A percentile compares a stretch with the other conserved stretches of the same genome.
Conservation (phyloP, 1,284 basidiomycete species). For the Cutaneotrichosporon sp. region DNA sequence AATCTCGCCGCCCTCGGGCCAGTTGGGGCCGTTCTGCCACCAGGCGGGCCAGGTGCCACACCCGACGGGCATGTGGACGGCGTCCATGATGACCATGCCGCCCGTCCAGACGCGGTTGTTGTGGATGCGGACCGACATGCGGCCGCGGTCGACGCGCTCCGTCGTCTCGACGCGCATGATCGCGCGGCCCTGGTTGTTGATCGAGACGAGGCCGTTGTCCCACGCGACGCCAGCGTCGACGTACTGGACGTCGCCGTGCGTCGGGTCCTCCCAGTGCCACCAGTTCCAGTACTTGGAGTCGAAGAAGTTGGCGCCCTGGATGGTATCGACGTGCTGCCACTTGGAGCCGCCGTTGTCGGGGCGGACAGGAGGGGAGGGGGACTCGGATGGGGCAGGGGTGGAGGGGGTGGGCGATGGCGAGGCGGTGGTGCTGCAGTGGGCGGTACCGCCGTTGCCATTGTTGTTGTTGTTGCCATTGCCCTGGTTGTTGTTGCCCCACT, state of each 20-base stretch:
- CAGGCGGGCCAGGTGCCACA: constrained; percentile 71
- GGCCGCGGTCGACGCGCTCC: constrained; percentile 61
- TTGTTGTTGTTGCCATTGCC: background rate
- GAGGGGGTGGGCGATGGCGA: constrained; percentile 7
- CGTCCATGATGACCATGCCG: constrained; percentile 75
- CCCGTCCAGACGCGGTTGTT: constrained; percentile 62
- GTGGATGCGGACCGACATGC: constrained; percentile 73
- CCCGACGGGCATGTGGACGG: constrained; percentile 86
- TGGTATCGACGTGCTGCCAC: constrained; percentile 41
- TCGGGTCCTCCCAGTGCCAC: constrained; percentile 71
- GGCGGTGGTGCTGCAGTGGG: background rate
- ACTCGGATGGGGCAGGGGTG: constrained; percentile 12
- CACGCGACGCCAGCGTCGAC: constrained; percentile 34
- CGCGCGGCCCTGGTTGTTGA: constrained; percentile 72
- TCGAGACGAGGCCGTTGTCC: constrained; percentile 52
- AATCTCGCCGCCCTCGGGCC: constrained; percentile 60
- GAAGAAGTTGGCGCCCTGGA: constrained; percentile 62
- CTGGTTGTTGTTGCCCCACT: background rate
- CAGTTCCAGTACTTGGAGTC: constrained; percentile 70
- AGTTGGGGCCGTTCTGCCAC: constrained; percentile 57
- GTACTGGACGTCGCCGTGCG: constrained; percentile 64
- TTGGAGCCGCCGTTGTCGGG: constrained; percentile 29
- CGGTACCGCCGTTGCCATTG: background rate
- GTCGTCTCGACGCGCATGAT: constrained; percentile 86
- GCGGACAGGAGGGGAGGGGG: constrained; percentile 14